phyloP scores from a whole-genome alignment of 495 filamentous ascomycete species.

The Annulohypoxylon maeteangense region DNA sequence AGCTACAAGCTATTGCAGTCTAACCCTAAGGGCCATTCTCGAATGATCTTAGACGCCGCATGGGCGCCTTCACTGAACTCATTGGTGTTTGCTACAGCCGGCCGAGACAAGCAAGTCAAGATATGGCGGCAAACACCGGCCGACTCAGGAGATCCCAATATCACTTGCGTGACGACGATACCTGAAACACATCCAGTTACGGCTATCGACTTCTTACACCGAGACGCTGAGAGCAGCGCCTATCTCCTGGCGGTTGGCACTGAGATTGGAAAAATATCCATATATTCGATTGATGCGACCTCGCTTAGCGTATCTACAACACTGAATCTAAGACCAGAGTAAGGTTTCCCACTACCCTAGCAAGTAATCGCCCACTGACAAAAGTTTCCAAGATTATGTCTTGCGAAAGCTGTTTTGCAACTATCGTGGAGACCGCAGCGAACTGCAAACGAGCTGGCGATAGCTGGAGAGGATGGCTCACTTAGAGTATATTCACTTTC shows the following conservation, averaged over 20 bases:
- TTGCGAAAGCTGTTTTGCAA: conserved; percentile 78
- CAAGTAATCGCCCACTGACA: conserved; percentile 2
- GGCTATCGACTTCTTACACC: conserved; percentile 73
- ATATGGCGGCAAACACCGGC: conserved; percentile 67
- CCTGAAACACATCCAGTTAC: conserved; percentile 72
- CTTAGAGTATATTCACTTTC: conserved; percentile 74
- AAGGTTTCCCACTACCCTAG: conserved; percentile 30
- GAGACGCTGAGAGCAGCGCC: conserved; percentile 48
- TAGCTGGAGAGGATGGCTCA: conserved; percentile 86
- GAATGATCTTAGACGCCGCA: conserved; percentile 87
- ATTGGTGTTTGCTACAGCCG: conserved; percentile 81
- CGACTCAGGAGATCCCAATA: conserved; percentile 33
- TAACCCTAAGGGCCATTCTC: conserved; percentile 84
- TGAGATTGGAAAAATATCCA: conserved; percentile 64
- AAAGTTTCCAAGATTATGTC: conserved; percentile 54
- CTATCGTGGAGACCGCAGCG: conserved; percentile 77
- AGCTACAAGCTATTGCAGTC: conserved; percentile 66
- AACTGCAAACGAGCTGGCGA: conserved; percentile 67
- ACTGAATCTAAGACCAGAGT: conserved; percentile 57
- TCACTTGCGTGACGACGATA: conserved; percentile 64
- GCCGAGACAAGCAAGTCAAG: conserved; percentile 86
- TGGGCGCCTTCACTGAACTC: conserved; percentile 71
- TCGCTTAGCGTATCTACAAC: conserved; percentile 58
- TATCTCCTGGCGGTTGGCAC: conserved; percentile 75
- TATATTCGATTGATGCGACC: conserved; percentile 54